Conservation (phyloP, 225 moss, liverwort and hornwort species). For the Bryum argenteum region DNA sequence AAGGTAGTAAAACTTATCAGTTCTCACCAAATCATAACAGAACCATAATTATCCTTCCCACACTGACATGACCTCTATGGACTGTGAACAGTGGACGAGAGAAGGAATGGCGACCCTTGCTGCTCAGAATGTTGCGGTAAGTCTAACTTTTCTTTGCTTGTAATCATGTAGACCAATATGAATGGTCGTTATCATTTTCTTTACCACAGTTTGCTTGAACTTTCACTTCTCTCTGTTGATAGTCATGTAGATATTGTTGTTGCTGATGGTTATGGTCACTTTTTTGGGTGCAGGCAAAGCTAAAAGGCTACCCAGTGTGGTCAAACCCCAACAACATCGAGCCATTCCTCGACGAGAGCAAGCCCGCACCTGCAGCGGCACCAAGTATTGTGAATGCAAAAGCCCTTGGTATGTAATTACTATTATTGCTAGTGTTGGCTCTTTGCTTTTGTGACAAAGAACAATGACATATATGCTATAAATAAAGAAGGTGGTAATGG, state of each 20-base stretch:
- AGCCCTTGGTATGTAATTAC: constrained; percentile 72
- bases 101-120: constrained; percentile 99
- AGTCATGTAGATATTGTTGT: too few relatives aligned
- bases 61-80: constrained; percentile 25
- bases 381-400: constrained; percentile 97
- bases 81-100: constrained; percentile 81
- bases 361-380: constrained; percentile 68
- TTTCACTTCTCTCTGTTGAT: too few relatives aligned
- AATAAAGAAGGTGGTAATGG: constrained; percentile 17
- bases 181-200: too few relatives aligned
- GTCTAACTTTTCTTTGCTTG: constrained; percentile 31
- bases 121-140: constrained; percentile 89
- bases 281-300: constrained; percentile 57
- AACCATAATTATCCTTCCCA: too few relatives aligned
- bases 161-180: too few relatives aligned
- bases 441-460: constrained; percentile 5
- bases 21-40: neutral
- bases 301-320: constrained; percentile 90
- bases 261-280: too few relatives aligned
- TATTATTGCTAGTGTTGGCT: constrained; percentile 22
- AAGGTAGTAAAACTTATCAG: constrained; percentile 48
- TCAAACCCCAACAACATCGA: constrained; percentile 74
- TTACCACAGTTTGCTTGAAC: too few relatives aligned
- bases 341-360: constrained; percentile 76
- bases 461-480: neutral